A percentile compares a stretch with the other conserved stretches of the same genome.
Conservation (phyloP, 129 eudicot genomes). For the Helianthus annuus region DNA sequence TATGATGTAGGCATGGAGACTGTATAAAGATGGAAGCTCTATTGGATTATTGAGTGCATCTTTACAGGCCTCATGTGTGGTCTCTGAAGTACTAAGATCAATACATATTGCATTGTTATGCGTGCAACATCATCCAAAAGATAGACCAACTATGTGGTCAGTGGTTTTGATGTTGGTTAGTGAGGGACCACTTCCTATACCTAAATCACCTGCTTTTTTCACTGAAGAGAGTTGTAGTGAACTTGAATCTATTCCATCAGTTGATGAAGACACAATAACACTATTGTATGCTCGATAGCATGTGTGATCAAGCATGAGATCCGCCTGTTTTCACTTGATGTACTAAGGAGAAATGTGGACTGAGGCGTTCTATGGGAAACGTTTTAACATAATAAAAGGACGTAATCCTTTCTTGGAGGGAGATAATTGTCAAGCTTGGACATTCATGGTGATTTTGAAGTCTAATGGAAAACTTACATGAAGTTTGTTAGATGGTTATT, state of each 20-base stretch:
- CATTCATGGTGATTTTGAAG: too few relatives aligned
- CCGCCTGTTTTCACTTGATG: too few relatives aligned
- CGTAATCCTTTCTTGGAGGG: too few relatives aligned
- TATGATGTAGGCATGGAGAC: slow-evolving; percentile 12
- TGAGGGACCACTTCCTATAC: slow-evolving; percentile 25
- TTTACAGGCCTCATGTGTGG: background rate
- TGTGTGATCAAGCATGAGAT: too few relatives aligned
- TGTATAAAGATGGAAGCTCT: slow-evolving; percentile 16
- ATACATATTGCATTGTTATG: background rate
- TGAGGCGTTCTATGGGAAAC: too few relatives aligned
- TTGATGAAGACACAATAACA: slow-evolving; percentile 18
- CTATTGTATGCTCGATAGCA: slow-evolving; percentile 14
- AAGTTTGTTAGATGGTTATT: too few relatives aligned
- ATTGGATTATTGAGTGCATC: slow-evolving; percentile 13
- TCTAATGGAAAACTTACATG: too few relatives aligned
- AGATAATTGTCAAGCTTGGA: too few relatives aligned
- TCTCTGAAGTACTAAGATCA: background rate
- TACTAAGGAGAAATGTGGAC: too few relatives aligned
- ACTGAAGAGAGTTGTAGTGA: background rate
- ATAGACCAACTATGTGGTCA: slow-evolving; percentile 1
- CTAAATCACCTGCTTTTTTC: slow-evolving; percentile 39
- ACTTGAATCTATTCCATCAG: background rate
- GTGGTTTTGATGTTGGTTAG: slow-evolving; percentile 29
- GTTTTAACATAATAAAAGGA: too few relatives aligned
- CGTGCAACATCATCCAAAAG: slow-evolving; percentile 1